phyloP scores from a whole-genome alignment of 208 protist genomes.

The Acanthamoeba sp. region DNA sequence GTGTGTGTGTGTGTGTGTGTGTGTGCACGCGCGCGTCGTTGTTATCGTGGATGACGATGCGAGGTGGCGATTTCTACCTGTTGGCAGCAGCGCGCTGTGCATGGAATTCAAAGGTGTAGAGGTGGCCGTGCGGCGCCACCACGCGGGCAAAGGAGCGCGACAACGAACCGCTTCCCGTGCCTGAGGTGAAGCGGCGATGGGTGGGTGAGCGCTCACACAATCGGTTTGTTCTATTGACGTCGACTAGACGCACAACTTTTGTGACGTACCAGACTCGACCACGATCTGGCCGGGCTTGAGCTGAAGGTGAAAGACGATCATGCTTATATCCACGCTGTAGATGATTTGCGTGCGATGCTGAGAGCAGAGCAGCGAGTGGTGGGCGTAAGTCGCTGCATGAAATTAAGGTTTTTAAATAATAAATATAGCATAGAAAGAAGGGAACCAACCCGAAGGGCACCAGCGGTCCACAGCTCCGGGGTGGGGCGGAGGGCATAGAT shows the following conservation, averaged over 20 bases:
- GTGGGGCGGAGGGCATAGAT: slow-evolving; percentile 19
- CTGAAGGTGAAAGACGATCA: slow-evolving; percentile 84
- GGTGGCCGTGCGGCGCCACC: slow-evolving; percentile 84
- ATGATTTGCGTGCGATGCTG: slow-evolving; percentile 89
- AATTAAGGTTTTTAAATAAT: too few species aligned
- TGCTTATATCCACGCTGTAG: slow-evolving; percentile 86
- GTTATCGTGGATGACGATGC: too few species aligned
- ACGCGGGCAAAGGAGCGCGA: slow-evolving; percentile 85
- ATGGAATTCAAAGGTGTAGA: slow-evolving; percentile 92
- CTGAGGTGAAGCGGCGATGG: slow-evolving; percentile 61
- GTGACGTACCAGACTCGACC: slow-evolving; percentile 86
- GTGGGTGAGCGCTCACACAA: too few species aligned
- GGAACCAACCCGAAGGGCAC: background rate
- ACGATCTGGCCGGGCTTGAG: slow-evolving; percentile 85
- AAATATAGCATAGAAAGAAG: too few species aligned
- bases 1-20: too few species aligned
- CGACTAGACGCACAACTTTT: too few species aligned
- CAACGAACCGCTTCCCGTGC: slow-evolving; percentile 89
- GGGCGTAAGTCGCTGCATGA: background rate
- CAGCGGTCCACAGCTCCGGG: slow-evolving; percentile 8
- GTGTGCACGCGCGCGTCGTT: too few species aligned
- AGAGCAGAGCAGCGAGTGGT: background rate
- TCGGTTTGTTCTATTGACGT: too few species aligned
- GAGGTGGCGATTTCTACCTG: slow-evolving; percentile 61
- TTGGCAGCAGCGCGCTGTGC: slow-evolving; percentile 77